Base-by-base conservation (phyloP, 345 rosid species). In the Populus davidiana region DNA sequence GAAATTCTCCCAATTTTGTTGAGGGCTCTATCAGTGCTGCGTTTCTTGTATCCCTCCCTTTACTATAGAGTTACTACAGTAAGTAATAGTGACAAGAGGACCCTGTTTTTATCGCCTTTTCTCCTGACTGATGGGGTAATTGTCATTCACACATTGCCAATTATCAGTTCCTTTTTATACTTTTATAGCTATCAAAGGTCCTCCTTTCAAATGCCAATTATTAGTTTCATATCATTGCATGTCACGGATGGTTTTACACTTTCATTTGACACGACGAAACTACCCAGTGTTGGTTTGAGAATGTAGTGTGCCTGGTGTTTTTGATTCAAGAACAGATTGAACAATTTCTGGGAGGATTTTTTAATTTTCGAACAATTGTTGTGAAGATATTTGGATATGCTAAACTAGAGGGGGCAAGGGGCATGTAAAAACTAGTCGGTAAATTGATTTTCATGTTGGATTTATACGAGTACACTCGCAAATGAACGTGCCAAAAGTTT, bases 1-100 rank as follows among this genome's bases (percentile, higher is more conserved):
- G 2, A 20, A 75, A 7, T 1, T 13, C 78, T 69, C 86, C 83
- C 79, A 81, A 73, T 86, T 88, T 85, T 88, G 89, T 50, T 12
- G 1, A 25, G 41, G 16, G 16, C 67, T 73, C 67, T 67, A 33
- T 68, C 50, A 35, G 61, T 59, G 78, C 65, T 23, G 25, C 1
- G 2, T 8, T 33, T 67, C 59, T 39, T 52, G 50, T 59, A 21
- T 79, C 27, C 43, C 17, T 18, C 23, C 4, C 21, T 14, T 8
- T 71, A 71, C 43, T 63, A 74, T 50, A 68, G 69, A 56, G 56
- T 35, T 65, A 74, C 63, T 36, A 52, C 69, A 36, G 62, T 11
- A 11, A 20, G 67, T 69, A 69, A 81, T 20, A 66, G 76, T 66
- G 79, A 70, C 73, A 33, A 65, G 52, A 52, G 56, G 54, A 75